Base-by-base conservation (phyloP, 192 early-diverging fungal genomes). In the Coemansia sp. region DNA sequence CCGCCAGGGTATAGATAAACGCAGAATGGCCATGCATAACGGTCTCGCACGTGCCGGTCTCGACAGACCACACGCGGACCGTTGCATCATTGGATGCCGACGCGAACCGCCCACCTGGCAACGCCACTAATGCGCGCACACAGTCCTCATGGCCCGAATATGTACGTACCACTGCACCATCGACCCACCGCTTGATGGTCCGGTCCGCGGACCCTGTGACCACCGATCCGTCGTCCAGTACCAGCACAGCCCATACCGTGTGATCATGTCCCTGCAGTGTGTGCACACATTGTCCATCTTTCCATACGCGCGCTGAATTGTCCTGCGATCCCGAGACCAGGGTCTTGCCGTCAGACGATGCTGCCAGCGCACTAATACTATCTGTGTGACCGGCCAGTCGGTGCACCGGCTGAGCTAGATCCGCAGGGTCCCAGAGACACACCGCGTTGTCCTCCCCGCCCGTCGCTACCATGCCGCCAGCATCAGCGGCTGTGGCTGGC, bases 261-360 rank as follows among this genome's bases (percentile, higher is more conserved):
- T 86, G 84, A 22, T 76, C 52, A 62, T 99, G 96, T 4, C 91
- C 94, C 22, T 72, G 58, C 33, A 98, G 81, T 0, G 88, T 89
- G 33, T 86, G 62, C n/a, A 80, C 68, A 38, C 83, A 85, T 56
- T 88, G 67, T 62, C 87, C 92, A 59, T 94, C 82, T 52, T 83
- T 81, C 98, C 98, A 99, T 14, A 98, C 84, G 58, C 86, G 90
- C 6, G 90, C 94, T 8, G 94, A 93, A 22, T 86, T 89, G 83
- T 99, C 98, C 98, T 96, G 98, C 7, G 94, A 96, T n/a, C 95
- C 98, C 22, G 94, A 95, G 19, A 98, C 86, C 20, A 99, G 72
- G 20, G 85, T 74, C 17, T 85, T 88, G 23, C 83, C 79, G 25
- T 83, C 80, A 1, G 75, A 62, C 3, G 87, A 82, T 2, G 84